Percentiles rank a stretch among this genome's conserved stretches.
phyloP scores from a whole-genome alignment of 495 filamentous ascomycete species.

The Tricharina praecox region DNA sequence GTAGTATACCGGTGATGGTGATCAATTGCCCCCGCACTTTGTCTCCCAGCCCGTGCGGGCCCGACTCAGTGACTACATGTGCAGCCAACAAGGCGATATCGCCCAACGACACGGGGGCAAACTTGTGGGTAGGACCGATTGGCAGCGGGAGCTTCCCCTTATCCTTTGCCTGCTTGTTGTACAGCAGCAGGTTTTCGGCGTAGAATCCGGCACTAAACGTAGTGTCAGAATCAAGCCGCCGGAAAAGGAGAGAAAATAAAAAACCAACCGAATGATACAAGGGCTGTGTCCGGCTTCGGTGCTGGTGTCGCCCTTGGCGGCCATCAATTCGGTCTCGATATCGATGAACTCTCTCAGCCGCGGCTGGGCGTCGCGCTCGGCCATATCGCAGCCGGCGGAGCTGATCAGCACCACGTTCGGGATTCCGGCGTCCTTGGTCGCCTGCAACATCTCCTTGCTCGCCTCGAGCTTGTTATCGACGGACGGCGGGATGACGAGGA shows the following conservation, averaged over 20 bases:
- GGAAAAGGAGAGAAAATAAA: background rate
- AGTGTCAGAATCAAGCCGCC: background rate
- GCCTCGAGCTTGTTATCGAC: slow-evolving; percentile 35
- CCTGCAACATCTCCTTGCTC: slow-evolving; percentile 33
- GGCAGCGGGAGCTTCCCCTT: slow-evolving; percentile 35
- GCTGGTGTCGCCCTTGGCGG: slow-evolving; percentile 32
- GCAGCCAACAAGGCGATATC: slow-evolving; percentile 38
- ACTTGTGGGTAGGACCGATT: slow-evolving; percentile 36
- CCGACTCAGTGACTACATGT: slow-evolving; percentile 35
- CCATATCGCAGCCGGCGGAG: slow-evolving; percentile 39
- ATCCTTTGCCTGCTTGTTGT: slow-evolving; percentile 33
- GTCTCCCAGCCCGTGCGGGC: slow-evolving; percentile 40
- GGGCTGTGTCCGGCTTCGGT: slow-evolving; percentile 32
- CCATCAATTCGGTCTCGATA: slow-evolving; percentile 34
- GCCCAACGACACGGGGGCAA: slow-evolving; percentile 37
- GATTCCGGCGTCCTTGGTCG: slow-evolving; percentile 35
- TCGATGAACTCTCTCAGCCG: slow-evolving; percentile 39
- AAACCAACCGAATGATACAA: slow-evolving; percentile 35
- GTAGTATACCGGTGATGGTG: slow-evolving; percentile 32
- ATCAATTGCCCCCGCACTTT: slow-evolving; percentile 31
- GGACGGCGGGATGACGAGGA: slow-evolving; percentile 39
- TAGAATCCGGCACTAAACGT: slow-evolving; percentile 35
- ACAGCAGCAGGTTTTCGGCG: slow-evolving; percentile 39
- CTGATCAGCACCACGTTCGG: slow-evolving; percentile 38
- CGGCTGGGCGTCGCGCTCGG: slow-evolving; percentile 36